phyloP scores from a whole-genome alignment of 2,329 filamentous ascomycete species.

The Hypoxylon sp. region DNA sequence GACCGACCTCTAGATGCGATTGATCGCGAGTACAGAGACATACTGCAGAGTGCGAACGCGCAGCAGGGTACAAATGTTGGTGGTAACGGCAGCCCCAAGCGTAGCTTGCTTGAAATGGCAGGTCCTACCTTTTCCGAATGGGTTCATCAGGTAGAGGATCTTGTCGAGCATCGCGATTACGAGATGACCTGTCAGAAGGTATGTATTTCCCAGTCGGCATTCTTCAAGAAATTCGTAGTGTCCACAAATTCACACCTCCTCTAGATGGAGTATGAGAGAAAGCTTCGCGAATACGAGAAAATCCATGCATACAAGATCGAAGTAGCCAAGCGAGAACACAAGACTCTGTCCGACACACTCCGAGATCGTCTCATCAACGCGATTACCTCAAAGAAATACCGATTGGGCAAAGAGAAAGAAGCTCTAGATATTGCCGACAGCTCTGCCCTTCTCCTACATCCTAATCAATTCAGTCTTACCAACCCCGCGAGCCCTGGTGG shows the following conservation, averaged over 20 bases:
- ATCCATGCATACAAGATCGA: conserved; percentile 74
- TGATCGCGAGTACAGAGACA: conserved; percentile 59
- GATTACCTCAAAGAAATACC: conserved; percentile 74
- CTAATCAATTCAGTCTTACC: conserved; percentile 76
- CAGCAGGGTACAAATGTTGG: conserved; percentile 42
- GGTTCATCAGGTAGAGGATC: conserved; percentile 87
- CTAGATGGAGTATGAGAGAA: conserved; percentile 75
- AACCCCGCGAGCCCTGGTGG: conserved; percentile 76
- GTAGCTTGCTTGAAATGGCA: conserved; percentile 78
- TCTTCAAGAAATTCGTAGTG: not conserved
- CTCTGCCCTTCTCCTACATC: conserved; percentile 75
- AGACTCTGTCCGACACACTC: conserved; percentile 71
- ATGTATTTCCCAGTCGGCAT: conserved; percentile 41
- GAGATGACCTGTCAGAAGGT: conserved; percentile 87
- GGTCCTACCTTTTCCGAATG: conserved; percentile 90
- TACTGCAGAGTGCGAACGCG: conserved; percentile 55
- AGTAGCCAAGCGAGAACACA: conserved; percentile 74
- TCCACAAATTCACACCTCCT: conserved; percentile 44
- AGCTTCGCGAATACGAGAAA: conserved; percentile 71
- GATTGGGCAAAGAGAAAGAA: conserved; percentile 76
- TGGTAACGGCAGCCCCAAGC: conserved; percentile 57
- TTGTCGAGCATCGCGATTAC: conserved; percentile 88
- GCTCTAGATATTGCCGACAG: conserved; percentile 77
- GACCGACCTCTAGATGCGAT: conserved; percentile 62
- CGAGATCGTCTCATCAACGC: conserved; percentile 77